Evolutionary conservation across 2,329 filamentous ascomycete genomes (phyloP).

Genomic region (Aspergillus ochraceoroseus): DNA sequence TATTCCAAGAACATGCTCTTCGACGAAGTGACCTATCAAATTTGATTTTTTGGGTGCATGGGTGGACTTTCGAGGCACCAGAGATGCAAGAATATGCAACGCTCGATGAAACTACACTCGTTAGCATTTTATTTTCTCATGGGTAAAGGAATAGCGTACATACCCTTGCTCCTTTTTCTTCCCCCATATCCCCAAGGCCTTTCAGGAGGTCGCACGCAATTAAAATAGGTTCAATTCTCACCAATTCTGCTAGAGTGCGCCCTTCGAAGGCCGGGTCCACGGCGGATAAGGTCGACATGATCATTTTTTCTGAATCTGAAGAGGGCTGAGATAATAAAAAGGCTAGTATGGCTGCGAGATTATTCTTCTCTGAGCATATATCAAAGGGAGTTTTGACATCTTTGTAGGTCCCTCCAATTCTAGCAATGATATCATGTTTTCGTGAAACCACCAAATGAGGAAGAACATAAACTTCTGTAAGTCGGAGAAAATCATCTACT

Average conservation of each 20-base stretch:
- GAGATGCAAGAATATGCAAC: conserved; percentile 47
- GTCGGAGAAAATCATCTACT: conserved; percentile 65
- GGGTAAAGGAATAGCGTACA: conserved; percentile 24
- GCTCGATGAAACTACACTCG: conserved; percentile 46
- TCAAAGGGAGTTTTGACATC: conserved; percentile 54
- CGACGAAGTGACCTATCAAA: conserved; percentile 68
- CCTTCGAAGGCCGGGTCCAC: conserved; percentile 67
- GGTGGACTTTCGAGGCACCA: conserved; percentile 49
- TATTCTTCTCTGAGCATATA: conserved; percentile 55
- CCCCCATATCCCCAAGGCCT: conserved; percentile 63
- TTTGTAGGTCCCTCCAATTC: conserved; percentile 67
- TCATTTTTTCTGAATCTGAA: conserved; percentile 60
- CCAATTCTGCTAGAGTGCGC: conserved; percentile 61
- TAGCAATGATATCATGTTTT: conserved; percentile 70
- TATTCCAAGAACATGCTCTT: conserved; percentile 77
- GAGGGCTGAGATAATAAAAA: conserved; percentile 57
- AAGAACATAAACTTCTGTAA: conserved; percentile 75
- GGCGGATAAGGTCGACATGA: conserved; percentile 63
- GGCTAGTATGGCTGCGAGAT: conserved; percentile 56
- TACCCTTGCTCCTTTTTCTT: conserved; percentile 53
- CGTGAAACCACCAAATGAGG: conserved; percentile 80
- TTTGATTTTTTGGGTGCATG: conserved; percentile 50
- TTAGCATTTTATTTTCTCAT: conserved; percentile 8
- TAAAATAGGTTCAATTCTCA: conserved; percentile 68
- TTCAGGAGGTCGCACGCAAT: conserved; percentile 80